These are phyloP conservation scores for Leucocoprinus birnbaumii DNA, from an alignment of 768 basidiomycete genomes.

Conservation along the genomic window DNA sequence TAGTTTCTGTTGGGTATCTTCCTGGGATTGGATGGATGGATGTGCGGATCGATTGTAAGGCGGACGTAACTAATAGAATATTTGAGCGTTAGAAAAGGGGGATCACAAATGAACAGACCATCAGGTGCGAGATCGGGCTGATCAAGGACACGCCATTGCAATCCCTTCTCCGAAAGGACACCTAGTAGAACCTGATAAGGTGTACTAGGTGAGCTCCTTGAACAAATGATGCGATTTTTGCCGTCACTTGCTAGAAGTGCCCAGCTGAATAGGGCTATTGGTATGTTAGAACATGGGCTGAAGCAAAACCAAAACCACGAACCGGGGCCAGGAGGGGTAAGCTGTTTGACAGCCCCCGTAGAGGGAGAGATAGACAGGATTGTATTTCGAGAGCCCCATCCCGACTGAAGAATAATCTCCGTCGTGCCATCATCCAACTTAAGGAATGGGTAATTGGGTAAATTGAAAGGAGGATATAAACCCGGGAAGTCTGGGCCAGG, in stretches of 20 bases:
- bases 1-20: slow-evolving; percentile 49
- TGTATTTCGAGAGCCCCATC: slow-evolving; percentile 52
- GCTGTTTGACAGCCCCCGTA: slow-evolving; percentile 37
- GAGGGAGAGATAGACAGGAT: slow-evolving; percentile 42
- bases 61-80: slow-evolving; percentile 33
- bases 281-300: slow-evolving; percentile 22
- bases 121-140: slow-evolving; percentile 34
- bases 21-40: slow-evolving; percentile 48
- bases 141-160: slow-evolving; percentile 39
- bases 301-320: neutral
- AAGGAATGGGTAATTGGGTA: slow-evolving; percentile 35
- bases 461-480: slow-evolving; percentile 49
- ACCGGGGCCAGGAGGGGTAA: slow-evolving; percentile 26
- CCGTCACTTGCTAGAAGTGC: slow-evolving; percentile 50
- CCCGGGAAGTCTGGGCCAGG: slow-evolving; percentile 52
- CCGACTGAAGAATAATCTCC: slow-evolving; percentile 42
- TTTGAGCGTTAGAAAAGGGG: neutral
- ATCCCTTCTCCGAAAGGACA: slow-evolving; percentile 20
- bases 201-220: slow-evolving; percentile 43
- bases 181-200: slow-evolving; percentile 53
- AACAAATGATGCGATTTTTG: slow-evolving; percentile 37
- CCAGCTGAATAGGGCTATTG: slow-evolving; percentile 45
- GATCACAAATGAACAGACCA: slow-evolving; percentile 28
- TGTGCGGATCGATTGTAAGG: slow-evolving; percentile 36
- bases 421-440: slow-evolving; percentile 12